phyloP scores from a whole-genome alignment of 257 asterid species.

The Phtheirospermum japonicum region DNA sequence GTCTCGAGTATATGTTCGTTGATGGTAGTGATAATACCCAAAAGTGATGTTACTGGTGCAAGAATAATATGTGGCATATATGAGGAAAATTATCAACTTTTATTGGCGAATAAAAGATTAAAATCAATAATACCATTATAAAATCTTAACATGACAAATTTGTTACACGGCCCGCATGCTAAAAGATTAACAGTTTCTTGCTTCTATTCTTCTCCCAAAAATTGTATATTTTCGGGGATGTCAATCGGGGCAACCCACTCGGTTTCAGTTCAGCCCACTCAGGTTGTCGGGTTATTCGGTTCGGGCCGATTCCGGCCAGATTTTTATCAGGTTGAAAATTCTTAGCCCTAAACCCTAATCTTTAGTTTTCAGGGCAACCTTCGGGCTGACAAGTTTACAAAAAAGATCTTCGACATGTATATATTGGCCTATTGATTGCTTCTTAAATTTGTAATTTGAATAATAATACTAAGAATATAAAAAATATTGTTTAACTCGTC shows the following conservation, averaged over 20 bases:
- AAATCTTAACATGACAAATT: conserved; percentile 7
- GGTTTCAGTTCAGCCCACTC: neutral
- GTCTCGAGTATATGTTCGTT: conserved; percentile 83
- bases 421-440: too few species aligned
- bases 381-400: neutral
- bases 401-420: too few species aligned
- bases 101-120: conserved; percentile 4
- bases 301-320: too few species aligned
- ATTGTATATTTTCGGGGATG: neutral
- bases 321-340: too few species aligned
- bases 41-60: conserved; percentile 74
- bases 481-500: too few species aligned
- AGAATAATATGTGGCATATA: conserved; percentile 1
- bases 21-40: conserved; percentile 71
- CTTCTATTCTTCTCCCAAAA: too few species aligned
- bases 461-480: too few species aligned
- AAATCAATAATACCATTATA: neutral
- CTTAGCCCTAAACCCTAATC: too few species aligned
- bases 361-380: too few species aligned
- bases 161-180: neutral
- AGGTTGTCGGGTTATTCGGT: neutral
- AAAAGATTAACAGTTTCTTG: too few species aligned
- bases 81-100: conserved; percentile 16
- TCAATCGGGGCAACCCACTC: neutral
- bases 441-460: too few species aligned